Evolutionary conservation across 805 yeast species (phyloP).

Genomic region (Maudiozyma barnettii): DNA sequence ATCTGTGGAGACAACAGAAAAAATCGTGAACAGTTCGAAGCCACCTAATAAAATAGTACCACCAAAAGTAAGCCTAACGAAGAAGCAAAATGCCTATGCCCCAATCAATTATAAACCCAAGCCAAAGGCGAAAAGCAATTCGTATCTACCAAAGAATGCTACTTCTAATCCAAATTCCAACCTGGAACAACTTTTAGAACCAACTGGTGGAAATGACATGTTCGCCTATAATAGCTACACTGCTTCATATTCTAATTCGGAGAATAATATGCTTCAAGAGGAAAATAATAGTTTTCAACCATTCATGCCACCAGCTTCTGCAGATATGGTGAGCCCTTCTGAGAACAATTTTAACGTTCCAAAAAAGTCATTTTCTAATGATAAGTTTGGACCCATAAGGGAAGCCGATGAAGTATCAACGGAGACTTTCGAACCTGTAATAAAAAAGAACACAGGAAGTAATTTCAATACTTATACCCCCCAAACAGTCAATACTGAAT

Average conservation of each 20-base stretch:
- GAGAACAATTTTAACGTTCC: no score
- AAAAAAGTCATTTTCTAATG: neutral
- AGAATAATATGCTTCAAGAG: neutral
- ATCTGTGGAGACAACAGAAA: neutral
- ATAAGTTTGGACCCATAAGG: slow-evolving; percentile 17
- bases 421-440: slow-evolving; percentile 22
- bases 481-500: slow-evolving; percentile 22
- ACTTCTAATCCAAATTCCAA: neutral
- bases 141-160: slow-evolving; percentile 5
- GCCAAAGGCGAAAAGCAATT: slow-evolving; percentile 4
- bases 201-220: neutral
- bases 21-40: neutral
- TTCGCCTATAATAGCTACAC: slow-evolving; percentile 4
- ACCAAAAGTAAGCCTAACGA: neutral
- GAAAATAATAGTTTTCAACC: neutral
- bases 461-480: slow-evolving; percentile 15
- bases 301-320: neutral
- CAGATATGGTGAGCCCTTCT: no score
- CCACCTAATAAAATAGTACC: neutral
- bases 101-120: neutral
- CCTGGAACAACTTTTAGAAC: neutral
- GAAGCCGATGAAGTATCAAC: slow-evolving; percentile 13
- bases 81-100: slow-evolving; percentile 6
- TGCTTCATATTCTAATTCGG: neutral
- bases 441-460: slow-evolving; percentile 19